Percentiles rank a stretch among this genome's conserved stretches.
phyloP scores from a whole-genome alignment of 768 basidiomycete genomes.

The Gloeophyllum trabeum region DNA sequence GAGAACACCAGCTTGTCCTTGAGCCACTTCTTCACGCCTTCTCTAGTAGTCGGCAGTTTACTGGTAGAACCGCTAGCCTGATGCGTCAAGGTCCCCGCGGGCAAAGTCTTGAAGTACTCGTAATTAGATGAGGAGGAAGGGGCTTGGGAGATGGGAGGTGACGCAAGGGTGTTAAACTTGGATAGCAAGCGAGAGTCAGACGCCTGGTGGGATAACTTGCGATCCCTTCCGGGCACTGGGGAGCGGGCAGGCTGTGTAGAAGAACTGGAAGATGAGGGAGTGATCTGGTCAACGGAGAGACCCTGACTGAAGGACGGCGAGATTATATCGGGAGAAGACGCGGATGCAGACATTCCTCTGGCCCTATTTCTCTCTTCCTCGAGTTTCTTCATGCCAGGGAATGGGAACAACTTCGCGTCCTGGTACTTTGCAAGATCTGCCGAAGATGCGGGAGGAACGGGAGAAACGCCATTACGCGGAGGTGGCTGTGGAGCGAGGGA shows the following conservation, averaged over 20 bases:
- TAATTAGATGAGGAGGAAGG: conserved; percentile 35
- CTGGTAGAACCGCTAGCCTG: conserved; percentile 9
- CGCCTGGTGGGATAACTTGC: conserved; percentile 54
- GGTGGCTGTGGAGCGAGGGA: conserved; percentile 43
- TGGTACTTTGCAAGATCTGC: conserved; percentile 67
- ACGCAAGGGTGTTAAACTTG: conserved; percentile 33
- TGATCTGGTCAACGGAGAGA: conserved; percentile 30
- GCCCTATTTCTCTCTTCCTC: conserved; percentile 61
- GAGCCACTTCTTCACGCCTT: conserved; percentile 76
- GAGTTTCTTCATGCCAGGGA: conserved; percentile 75
- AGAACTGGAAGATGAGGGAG: too few relatives aligned
- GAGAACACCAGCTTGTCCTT: conserved; percentile 46
- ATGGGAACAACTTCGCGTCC: conserved; percentile 76
- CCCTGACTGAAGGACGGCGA: conserved; percentile 26
- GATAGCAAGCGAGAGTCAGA: conserved; percentile 57
- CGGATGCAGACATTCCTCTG: conserved; percentile 37
- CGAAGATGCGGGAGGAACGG: conserved; percentile 66
- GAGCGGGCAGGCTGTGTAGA: conserved; percentile 34
- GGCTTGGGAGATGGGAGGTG: conserved; percentile 24
- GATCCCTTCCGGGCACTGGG: conserved; percentile 42
- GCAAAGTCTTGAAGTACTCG: conserved; percentile 35
- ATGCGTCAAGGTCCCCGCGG: conserved; percentile 10
- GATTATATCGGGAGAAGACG: conserved; percentile 37
- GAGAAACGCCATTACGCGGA: conserved; percentile 49
- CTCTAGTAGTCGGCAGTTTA: conserved; percentile 62